phyloP scores from a whole-genome alignment of 176 grass and related monocot genomes.

The Sorghum bicolor region Sorghum_bicolor_NCBIv3 NC_012870.2:9037501-9038000 shows the following conservation, averaged over 20 bases:
- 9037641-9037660: not conserved
- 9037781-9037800: not conserved
- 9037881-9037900: not conserved
- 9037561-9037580: not conserved
- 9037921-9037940: constrained; percentile 6
- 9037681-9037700: not conserved
- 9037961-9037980: constrained; percentile 42
- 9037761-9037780: not conserved
- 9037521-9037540: no score
- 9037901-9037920: not conserved
- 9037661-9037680: not conserved
- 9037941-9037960: constrained; percentile 55
- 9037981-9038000: constrained; percentile 41
- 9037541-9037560: not conserved
- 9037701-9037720: constrained; percentile 21
- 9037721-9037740: not conserved
- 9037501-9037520: not conserved
- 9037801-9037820: not conserved
- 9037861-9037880: not conserved
- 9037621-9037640: not conserved
- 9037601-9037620: not conserved
- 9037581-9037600: not conserved
- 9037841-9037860: not conserved
- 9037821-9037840: not conserved
- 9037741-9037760: not conserved